Percentiles rank a stretch among this genome's conserved stretches.
These are phyloP conservation scores for Canavalia gladiata DNA, from an alignment of 306 rosid species.

Conservation along the genomic window DNA sequence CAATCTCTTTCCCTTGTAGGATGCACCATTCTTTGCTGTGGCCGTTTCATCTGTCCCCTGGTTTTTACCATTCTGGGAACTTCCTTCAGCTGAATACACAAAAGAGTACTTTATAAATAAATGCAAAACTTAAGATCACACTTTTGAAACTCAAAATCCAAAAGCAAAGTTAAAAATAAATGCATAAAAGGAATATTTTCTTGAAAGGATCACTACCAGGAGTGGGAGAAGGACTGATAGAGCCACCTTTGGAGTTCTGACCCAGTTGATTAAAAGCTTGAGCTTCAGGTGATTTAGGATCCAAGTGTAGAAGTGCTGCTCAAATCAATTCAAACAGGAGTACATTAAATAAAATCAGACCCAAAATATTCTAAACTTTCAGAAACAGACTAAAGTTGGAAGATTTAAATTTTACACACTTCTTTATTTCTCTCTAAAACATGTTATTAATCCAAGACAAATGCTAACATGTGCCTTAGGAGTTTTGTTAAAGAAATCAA, in stretches of 20 bases:
- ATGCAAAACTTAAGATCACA: background rate
- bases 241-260: conserved; percentile 36
- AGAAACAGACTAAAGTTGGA: background rate
- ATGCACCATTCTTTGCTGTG: background rate
- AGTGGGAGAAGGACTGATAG: conserved; percentile 51
- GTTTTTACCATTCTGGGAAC: conserved; percentile 11
- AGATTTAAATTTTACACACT: background rate
- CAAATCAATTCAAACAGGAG: background rate
- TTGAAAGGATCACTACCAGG: conserved; percentile 47
- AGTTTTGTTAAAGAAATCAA: too few relatives aligned
- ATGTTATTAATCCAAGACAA: background rate
- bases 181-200: background rate
- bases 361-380: background rate
- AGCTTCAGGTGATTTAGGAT: conserved; percentile 73
- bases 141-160: background rate
- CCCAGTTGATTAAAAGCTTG: conserved; percentile 65
- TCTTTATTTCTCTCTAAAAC: background rate
- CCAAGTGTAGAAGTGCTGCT: conserved; percentile 71
- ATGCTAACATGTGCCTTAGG: too few relatives aligned
- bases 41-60: background rate
- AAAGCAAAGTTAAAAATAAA: background rate
- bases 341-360: background rate
- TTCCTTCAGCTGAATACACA: conserved; percentile 6
- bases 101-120: background rate
- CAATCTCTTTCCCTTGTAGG: background rate